A percentile compares a stretch with the other conserved stretches of the same genome.
Evolutionary conservation across 2,329 filamentous ascomycete species (phyloP).

Genomic region (Hymenoscyphus fraxineus): DNA sequence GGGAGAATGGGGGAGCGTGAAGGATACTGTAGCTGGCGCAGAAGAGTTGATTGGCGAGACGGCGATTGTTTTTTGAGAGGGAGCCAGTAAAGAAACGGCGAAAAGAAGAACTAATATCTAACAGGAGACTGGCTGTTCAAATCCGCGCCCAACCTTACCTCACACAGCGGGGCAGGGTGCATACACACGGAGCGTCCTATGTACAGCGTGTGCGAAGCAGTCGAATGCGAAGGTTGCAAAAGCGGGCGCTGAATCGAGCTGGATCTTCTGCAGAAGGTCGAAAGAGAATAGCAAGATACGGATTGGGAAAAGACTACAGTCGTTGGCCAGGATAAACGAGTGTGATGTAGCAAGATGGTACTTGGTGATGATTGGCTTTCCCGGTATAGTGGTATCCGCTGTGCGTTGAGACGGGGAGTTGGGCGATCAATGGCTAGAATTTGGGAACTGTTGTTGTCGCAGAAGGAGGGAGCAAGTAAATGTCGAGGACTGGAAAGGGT

Average conservation of each 20-base stretch:
- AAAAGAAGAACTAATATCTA: neutral
- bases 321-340: neutral
- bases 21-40: slow-evolving; percentile 2
- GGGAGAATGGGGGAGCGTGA: slow-evolving; percentile 7
- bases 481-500: slow-evolving; percentile 1
- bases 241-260: slow-evolving; percentile 1
- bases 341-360: slow-evolving; percentile 4
- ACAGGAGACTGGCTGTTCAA: neutral
- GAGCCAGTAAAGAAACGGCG: neutral
- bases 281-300: neutral
- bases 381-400: slow-evolving; percentile 14
- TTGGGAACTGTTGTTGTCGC: slow-evolving; percentile 1
- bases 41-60: slow-evolving; percentile 15
- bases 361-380: slow-evolving; percentile 16
- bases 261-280: neutral
- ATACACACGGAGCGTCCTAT: slow-evolving; percentile 1
- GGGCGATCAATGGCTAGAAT: slow-evolving; percentile 6
- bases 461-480: neutral
- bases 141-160: neutral
- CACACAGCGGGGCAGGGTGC: slow-evolving; percentile 1
- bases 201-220: neutral
- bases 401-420: slow-evolving; percentile 11
- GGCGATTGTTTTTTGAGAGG: neutral
- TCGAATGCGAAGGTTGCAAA: neutral
- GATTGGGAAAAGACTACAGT: slow-evolving; percentile 4